Evolutionary conservation across 2,329 filamentous ascomycete species (phyloP).

Genomic region (Penicillium glabrum): DNA sequence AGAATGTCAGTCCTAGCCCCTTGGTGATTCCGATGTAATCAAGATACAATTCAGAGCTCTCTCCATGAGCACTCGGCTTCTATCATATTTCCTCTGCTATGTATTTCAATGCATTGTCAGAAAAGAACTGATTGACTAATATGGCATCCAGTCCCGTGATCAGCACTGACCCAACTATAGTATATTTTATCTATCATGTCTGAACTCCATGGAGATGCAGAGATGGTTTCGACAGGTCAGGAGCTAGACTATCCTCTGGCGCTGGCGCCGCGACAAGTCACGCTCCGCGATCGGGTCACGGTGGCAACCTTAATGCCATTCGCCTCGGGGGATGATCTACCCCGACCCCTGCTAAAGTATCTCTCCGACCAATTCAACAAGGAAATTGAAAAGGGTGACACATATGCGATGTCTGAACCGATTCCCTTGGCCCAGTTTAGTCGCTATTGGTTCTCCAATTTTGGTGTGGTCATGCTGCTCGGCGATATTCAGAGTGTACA

Average conservation of each 20-base stretch:
- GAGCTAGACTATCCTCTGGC: constrained; percentile 60
- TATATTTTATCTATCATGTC: constrained; percentile 31
- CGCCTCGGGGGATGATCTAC: constrained; percentile 73
- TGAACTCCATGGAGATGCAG: constrained; percentile 36
- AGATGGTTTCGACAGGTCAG: constrained; percentile 29
- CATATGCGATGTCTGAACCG: constrained; percentile 81
- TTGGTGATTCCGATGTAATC: neutral
- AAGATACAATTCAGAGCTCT: neutral
- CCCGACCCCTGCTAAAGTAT: constrained; percentile 70
- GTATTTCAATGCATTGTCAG: neutral
- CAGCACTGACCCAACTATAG: constrained; percentile 16
- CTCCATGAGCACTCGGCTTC: neutral
- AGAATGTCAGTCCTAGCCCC: constrained; percentile 25
- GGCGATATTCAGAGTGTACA: constrained; percentile 68
- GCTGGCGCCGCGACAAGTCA: constrained; percentile 74
- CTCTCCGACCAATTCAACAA: constrained; percentile 82
- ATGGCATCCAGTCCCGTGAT: constrained; percentile 38
- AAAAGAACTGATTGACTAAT: constrained; percentile 26
- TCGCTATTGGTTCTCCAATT: constrained; percentile 87
- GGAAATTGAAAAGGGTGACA: constrained; percentile 89
- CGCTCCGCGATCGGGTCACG: constrained; percentile 78
- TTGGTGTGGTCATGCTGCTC: constrained; percentile 82
- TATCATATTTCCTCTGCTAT: neutral
- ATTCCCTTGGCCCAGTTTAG: constrained; percentile 74
- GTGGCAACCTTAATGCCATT: constrained; percentile 83